Conservation (phyloP, 2,329 filamentous ascomycete genomes). For the Coniochaeta prunicola region DNA sequence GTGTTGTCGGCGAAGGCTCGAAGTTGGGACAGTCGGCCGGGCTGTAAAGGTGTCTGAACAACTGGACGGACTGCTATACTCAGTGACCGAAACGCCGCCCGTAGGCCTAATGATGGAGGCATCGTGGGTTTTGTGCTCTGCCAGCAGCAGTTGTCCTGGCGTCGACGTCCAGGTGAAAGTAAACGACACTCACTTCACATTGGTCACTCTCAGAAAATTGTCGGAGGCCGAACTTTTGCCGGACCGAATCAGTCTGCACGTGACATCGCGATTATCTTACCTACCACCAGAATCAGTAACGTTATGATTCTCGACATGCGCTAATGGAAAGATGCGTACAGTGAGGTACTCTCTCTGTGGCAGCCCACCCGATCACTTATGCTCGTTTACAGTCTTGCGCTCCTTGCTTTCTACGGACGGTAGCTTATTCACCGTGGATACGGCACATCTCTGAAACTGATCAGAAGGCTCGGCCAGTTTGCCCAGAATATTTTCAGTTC, state of each 20-base stretch:
- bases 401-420: too few relatives aligned
- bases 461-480: too few relatives aligned
- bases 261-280: background rate
- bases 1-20: slow-evolving; percentile 1
- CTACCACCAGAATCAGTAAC: background rate
- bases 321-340: too few relatives aligned
- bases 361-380: too few relatives aligned
- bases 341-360: too few relatives aligned
- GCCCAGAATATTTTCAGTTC: too few relatives aligned
- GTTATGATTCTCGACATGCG: background rate
- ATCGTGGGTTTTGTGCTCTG: background rate
- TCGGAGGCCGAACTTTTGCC: background rate
- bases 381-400: too few relatives aligned
- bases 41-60: background rate
- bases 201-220: background rate
- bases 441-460: too few relatives aligned
- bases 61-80: background rate
- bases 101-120: slow-evolving; percentile 1
- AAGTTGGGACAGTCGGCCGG: background rate
- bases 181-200: background rate
- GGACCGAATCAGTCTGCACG: background rate
- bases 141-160: background rate
- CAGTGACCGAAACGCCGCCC: background rate
- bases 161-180: background rate
- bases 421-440: too few relatives aligned